phyloP scores from a whole-genome alignment of 1,139 yeast genomes.

The Debaryomyces sp. region DNA sequence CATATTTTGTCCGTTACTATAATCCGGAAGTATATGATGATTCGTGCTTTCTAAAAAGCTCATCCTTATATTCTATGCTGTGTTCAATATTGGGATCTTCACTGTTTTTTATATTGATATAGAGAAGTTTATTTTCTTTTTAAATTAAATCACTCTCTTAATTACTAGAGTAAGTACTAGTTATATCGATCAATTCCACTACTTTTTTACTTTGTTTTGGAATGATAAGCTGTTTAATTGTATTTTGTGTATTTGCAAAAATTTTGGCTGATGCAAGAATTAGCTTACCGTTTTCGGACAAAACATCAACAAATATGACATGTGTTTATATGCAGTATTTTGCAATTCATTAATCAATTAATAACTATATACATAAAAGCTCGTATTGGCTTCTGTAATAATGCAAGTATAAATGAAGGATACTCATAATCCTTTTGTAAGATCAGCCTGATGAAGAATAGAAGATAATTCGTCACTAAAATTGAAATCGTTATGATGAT shows the following conservation, averaged over 20 bases:
- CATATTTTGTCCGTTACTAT: slow-evolving; percentile 1
- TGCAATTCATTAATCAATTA: not conserved
- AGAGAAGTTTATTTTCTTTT: not conserved
- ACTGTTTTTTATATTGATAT: not conserved
- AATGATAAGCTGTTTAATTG: slow-evolving; percentile 3
- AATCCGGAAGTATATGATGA: slow-evolving; percentile 5
- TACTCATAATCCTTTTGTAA: not conserved
- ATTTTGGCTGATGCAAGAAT: slow-evolving; percentile 6
- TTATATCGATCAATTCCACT: not conserved
- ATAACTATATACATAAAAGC: not conserved
- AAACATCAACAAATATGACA: slow-evolving; percentile 1
- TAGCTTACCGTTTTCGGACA: slow-evolving; percentile 4
- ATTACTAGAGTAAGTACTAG: not conserved
- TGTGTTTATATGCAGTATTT: not conserved
- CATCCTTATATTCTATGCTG: slow-evolving; percentile 9
- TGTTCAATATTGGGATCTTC: not conserved
- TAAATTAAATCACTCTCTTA: not conserved
- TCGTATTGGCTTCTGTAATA: not conserved
- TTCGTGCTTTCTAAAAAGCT: slow-evolving; percentile 15
- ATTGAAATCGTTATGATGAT: slow-evolving; percentile 13
- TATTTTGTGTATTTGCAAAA: slow-evolving; percentile 7
- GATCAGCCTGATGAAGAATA: slow-evolving; percentile 16
- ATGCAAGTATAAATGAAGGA: not conserved
- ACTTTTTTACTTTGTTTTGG: slow-evolving; percentile 2
- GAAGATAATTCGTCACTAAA: slow-evolving; percentile 24